Conservation (phyloP, 176 grass and related monocot genomes). For the Carex kokanica region DNA sequence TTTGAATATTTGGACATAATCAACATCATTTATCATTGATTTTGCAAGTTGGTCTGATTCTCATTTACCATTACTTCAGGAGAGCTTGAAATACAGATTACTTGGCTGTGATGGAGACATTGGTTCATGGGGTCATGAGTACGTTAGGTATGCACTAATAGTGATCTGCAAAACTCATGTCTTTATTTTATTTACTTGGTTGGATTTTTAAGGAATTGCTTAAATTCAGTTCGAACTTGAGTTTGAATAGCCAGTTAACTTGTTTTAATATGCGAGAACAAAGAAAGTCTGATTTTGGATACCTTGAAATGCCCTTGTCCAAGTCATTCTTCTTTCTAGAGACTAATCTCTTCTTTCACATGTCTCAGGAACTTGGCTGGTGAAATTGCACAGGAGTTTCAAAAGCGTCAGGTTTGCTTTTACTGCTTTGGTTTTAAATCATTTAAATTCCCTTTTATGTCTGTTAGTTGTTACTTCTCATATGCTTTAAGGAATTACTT, state of each 20-base stretch:
- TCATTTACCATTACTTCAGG: constrained; percentile 41
- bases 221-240: not conserved
- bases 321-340: not conserved
- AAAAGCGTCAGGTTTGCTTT: constrained; percentile 75
- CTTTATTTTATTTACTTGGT: not conserved
- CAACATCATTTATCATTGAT: not conserved
- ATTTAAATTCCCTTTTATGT: constrained; percentile 4
- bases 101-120: constrained; percentile 92
- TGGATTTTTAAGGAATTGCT: not conserved
- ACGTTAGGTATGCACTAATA: constrained; percentile 60
- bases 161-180: not conserved
- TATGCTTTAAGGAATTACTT: not conserved
- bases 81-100: constrained; percentile 78
- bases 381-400: constrained; percentile 92
- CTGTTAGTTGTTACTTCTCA: constrained; percentile 7
- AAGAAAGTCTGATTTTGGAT: not conserved
- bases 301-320: too few species aligned
- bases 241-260: constrained; percentile 1
- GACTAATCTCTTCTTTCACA: constrained; percentile 20
- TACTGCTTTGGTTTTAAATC: not conserved
- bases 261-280: not conserved
- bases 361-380: constrained; percentile 80
- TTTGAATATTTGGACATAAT: not conserved
- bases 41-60: constrained; percentile 17
- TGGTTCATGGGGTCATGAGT: constrained; percentile 97